Evolutionary conservation across 2,329 filamentous ascomycete species (phyloP).

Genomic region (Pestalotiopsis sp.): DNA sequence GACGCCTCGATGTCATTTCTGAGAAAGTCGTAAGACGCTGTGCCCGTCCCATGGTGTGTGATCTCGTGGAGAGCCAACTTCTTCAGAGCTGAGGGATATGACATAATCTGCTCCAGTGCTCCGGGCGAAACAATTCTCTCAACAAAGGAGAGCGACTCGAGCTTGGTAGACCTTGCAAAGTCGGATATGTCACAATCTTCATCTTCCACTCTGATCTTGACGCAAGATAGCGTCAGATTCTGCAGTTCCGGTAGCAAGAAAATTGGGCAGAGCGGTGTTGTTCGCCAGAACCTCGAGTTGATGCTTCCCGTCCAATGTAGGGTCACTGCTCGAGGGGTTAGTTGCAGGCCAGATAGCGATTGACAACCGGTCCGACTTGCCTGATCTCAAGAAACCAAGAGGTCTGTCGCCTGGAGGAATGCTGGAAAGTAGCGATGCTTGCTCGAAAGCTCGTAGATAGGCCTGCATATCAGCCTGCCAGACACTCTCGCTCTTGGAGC

Average conservation of each 20-base stretch:
- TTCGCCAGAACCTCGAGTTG: conserved; percentile 1
- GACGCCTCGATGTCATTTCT: not conserved
- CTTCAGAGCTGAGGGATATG: not conserved
- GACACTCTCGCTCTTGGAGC: not conserved
- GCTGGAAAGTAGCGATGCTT: not conserved
- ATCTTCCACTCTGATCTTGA: not conserved
- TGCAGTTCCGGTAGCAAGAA: conserved; percentile 2
- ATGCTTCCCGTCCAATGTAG: conserved; percentile 4
- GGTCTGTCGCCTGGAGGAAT: not conserved
- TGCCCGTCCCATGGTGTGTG: not conserved
- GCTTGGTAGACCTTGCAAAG: not conserved
- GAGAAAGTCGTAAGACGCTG: not conserved
- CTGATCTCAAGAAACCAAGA: not conserved
- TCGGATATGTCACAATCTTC: not conserved
- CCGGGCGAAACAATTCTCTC: not conserved
- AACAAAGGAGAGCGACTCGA: not conserved
- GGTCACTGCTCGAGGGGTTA: not conserved
- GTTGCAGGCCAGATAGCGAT: not conserved
- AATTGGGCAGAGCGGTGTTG: not conserved
- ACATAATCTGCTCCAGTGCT: conserved; percentile 3
- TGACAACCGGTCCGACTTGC: not conserved
- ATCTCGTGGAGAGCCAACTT: not conserved
- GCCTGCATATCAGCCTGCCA: conserved; percentile 7
- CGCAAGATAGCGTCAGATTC: not conserved
- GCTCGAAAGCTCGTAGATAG: conserved; percentile 2